Evolutionary conservation across 352 stramenopile genomes (phyloP), one percentile per base, ranked within the genome.

Genomic region (Phytophthora megakarya): DNA sequence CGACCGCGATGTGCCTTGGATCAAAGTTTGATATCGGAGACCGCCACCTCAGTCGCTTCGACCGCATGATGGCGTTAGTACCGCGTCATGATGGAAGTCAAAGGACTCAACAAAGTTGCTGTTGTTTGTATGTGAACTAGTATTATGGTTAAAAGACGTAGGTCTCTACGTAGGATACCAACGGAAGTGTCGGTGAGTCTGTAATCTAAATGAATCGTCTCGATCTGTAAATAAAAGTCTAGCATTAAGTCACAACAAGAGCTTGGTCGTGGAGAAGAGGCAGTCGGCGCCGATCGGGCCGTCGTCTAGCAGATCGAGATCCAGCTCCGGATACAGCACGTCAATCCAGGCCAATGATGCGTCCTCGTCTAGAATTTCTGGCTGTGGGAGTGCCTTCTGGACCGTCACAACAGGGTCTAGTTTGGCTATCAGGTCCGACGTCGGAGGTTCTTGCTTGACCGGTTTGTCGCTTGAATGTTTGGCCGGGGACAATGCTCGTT

Each of bases 241-340:
- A 53, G 38, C 40, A 45, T 25, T 13, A 50, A n/a, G 38, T 55
- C 63, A 68, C 46, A 59, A 55, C 15, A 72, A 43, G 45, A 68
- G 40, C 35, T 62, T 49, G 3, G 63, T 26, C 18, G 50, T 39
- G 30, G 53, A 65, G 35, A 60, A 51, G 48, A 47, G 64, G 57
- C 42, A 74, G 25, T 73, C 48, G 15, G 46, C 48, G 25, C 18
- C 7, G 52, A 19, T 59, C 19, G 26, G 21, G 35, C 51, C 57
- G 30, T 72, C 62, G 11, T 71, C 45, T 19, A 75, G 42, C 44
- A 73, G 33, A 32, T 62, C 60, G 22, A 75, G 48, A 32, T 88
- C 75, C 32, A 90, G 66, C 48, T 81, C 82, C 33, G 79, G 70
- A 47, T 89, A 90, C 35, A 90, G 65, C n/a, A 72, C 73, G 67